Percentiles rank a stretch among this genome's conserved stretches.
Evolutionary conservation across 805 yeast species (phyloP).

Genomic region (Myxozyma udenii): DNA sequence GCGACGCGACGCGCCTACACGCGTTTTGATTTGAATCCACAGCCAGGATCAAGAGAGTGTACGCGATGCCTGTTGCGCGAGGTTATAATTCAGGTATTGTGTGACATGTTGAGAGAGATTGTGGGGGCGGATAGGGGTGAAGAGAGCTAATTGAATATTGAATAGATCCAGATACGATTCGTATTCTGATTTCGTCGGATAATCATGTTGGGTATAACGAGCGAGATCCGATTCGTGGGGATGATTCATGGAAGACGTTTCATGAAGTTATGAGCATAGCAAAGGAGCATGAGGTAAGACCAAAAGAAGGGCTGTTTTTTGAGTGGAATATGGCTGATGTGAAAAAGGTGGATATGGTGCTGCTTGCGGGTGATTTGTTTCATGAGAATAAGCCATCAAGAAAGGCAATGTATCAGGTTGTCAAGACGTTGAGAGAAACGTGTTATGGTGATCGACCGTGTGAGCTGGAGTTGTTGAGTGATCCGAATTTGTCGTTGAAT

Average conservation of each 20-base stretch:
- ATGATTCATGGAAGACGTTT: constrained; percentile 85
- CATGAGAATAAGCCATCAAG: constrained; percentile 87
- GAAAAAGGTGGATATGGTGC: constrained; percentile 63
- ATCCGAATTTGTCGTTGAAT: constrained; percentile 62
- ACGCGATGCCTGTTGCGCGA: no score
- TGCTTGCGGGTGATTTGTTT: constrained; percentile 91
- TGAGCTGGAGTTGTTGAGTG: constrained; percentile 76
- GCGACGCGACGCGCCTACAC: no score
- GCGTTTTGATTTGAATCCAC: no score
- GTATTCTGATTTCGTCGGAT: constrained; percentile 84
- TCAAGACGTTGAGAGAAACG: constrained; percentile 61
- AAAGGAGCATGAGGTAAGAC: constrained; percentile 52
- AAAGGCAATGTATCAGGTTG: constrained; percentile 79
- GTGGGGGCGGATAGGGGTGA: no score
- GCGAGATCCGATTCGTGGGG: constrained; percentile 82
- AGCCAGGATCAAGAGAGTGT: no score
- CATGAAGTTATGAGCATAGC: constrained; percentile 79
- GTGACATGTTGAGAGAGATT: no score
- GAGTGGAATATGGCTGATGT: not conserved
- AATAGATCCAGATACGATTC: constrained; percentile 56
- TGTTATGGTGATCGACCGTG: constrained; percentile 88
- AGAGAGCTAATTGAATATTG: no score
- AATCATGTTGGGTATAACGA: constrained; percentile 95
- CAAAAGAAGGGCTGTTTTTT: not conserved
- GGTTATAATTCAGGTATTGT: no score